Conservation (phyloP, 2,329 filamentous ascomycete species). For the Paecilomyces variotii region DNA sequence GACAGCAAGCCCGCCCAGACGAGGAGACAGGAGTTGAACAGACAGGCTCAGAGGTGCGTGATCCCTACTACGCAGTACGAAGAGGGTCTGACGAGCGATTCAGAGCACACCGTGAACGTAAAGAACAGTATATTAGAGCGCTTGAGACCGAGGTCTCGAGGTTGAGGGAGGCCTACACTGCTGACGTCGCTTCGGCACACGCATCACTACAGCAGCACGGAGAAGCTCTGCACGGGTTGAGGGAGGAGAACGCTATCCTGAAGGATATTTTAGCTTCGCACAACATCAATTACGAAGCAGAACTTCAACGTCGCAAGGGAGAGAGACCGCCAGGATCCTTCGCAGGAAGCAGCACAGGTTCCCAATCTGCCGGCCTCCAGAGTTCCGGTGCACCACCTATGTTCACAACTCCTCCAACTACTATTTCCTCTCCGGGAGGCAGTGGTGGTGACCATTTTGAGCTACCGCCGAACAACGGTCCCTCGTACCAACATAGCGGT, state of each 20-base stretch:
- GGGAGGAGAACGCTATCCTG: conserved; percentile 72
- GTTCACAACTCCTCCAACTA: conserved; percentile 27
- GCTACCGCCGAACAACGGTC: conserved; percentile 19
- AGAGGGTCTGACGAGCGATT: conserved; percentile 5
- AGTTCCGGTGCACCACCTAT: conserved; percentile 10
- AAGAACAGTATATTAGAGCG: conserved; percentile 91
- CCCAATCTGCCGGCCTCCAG: conserved; percentile 18
- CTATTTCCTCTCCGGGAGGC: conserved; percentile 22
- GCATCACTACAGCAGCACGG: conserved; percentile 55
- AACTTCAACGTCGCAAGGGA: conserved; percentile 31
- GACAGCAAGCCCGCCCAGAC: conserved; percentile 93
- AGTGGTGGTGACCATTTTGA: conserved; percentile 19
- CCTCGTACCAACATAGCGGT: conserved; percentile 15
- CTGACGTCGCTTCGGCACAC: conserved; percentile 53
- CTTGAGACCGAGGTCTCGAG: conserved; percentile 86
- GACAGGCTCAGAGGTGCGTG: conserved; percentile 81
- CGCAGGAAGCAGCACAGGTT: conserved; percentile 29
- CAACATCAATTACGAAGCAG: conserved; percentile 50
- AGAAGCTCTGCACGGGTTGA: conserved; percentile 62
- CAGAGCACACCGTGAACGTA: conserved; percentile 93
- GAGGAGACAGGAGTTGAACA: conserved; percentile 83
- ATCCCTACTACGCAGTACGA: not conserved
- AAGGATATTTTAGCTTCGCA: conserved; percentile 53
- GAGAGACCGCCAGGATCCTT: conserved; percentile 29
- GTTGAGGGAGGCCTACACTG: conserved; percentile 67